Base-by-base conservation (phyloP, 2,329 filamentous ascomycete genomes). In the Fusarium sp. region DNA sequence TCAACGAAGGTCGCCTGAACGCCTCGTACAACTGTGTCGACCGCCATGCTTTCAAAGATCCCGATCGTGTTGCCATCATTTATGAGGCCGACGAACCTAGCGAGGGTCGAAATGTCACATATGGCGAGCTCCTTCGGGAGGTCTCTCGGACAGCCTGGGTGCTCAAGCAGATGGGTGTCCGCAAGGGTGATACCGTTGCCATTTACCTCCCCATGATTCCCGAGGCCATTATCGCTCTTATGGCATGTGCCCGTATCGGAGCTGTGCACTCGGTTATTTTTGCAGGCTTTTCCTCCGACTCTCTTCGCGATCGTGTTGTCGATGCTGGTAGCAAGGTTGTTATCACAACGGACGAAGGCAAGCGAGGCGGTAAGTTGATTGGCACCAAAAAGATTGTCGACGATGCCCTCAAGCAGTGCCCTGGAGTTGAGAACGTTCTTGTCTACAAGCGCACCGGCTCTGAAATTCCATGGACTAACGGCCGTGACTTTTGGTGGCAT, bases 171-270 rank as follows among this genome's bases (percentile, higher is more conserved):
- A 96, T 97, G 89, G 96, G 96, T 67, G 95, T 99, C 63, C 90
- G 91, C 84, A 98, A 97, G 86, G 96, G 96, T 56, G 96, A 99
- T 81, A 97, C 94, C 6, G 94, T 99, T 58, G 96, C 94, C 67
- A 92, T 99, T 71, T 99, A 99, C 84, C 83, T 99, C 70, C 96
- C 96, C 79, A 99, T 99, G 96, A 97, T 99, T 80, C 96, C 96
- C 56, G 95, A 99, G 81, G 96, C 96, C 8, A 75, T 99, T 60
- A 86, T 99, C 75, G 91, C 96, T 54, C 92, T 99, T 80, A 86
- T 99, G 57, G 96, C 96, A 64, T 96, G 94, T 80, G 84, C 90
- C 37, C 93, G 96, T 77, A 97, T 99, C 73, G 96, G 96, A 66
- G 96, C 96, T 40, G 87, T 99, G 22, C 96, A 99, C 87, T 98